Conservation (phyloP, 1,139 yeast genomes). For the Protomyces inouyei region DNA sequence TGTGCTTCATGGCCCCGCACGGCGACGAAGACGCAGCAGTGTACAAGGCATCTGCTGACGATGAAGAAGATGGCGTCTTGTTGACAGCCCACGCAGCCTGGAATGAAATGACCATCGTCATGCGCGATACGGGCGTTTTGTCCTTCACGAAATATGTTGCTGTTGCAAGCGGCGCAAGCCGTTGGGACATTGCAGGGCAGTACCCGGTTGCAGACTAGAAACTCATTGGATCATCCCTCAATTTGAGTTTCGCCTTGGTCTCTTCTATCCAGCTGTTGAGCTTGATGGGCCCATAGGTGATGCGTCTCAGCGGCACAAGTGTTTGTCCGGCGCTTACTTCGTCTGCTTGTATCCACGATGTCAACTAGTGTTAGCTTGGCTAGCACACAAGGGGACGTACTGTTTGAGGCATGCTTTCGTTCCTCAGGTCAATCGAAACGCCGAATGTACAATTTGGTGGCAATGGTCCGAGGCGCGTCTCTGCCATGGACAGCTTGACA, state of each 20-base stretch:
- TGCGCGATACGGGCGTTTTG: slow-evolving; percentile 76
- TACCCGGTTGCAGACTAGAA: slow-evolving; percentile 36
- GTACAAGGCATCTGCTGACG: slow-evolving; percentile 29
- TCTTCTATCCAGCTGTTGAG: slow-evolving; percentile 38
- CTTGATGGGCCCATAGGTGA: slow-evolving; percentile 38
- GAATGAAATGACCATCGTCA: slow-evolving; percentile 72
- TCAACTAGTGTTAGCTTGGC: background rate
- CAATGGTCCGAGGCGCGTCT: slow-evolving; percentile 33
- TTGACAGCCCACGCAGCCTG: slow-evolving; percentile 77
- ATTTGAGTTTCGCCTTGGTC: slow-evolving; percentile 32
- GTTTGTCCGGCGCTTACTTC: slow-evolving; percentile 25
- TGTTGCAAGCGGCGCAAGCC: slow-evolving; percentile 76
- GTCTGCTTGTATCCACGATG: slow-evolving; percentile 34
- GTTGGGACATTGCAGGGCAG: slow-evolving; percentile 85
- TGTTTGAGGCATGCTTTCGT: slow-evolving; percentile 1
- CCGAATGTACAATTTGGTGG: slow-evolving; percentile 34
- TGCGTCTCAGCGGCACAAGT: slow-evolving; percentile 37
- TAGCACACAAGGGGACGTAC: background rate
- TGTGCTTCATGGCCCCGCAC: slow-evolving; percentile 61
- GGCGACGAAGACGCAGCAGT: slow-evolving; percentile 37
- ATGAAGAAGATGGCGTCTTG: slow-evolving; percentile 68
- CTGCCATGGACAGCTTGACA: slow-evolving; percentile 33
- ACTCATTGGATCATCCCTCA: slow-evolving; percentile 3
- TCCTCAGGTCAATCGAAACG: slow-evolving; percentile 26
- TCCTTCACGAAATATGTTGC: slow-evolving; percentile 91